Conservation (phyloP, 768 basidiomycete genomes). For the Auriculariales sp. region DNA sequence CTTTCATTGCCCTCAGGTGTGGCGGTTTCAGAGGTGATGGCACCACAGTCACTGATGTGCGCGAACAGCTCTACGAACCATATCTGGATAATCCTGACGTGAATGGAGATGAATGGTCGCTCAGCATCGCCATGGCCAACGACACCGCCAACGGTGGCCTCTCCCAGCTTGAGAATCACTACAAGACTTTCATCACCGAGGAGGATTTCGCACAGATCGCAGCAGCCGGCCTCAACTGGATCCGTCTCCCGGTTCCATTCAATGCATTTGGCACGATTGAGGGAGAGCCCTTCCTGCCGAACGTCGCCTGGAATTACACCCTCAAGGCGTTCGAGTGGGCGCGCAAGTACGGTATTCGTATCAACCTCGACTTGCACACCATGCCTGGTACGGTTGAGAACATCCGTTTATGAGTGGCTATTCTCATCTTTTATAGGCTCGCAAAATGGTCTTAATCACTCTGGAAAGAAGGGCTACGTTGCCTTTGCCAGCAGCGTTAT, state of each 20-base stretch:
- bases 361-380: conserved; percentile 80
- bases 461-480: conserved; percentile 32
- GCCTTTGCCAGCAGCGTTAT: conserved; percentile 75
- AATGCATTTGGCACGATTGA: conserved; percentile 82
- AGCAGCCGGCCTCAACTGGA: conserved; percentile 83
- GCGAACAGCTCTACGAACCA: conserved; percentile 60
- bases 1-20: conserved; percentile 38
- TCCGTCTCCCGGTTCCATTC: conserved; percentile 79
- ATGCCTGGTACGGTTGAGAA: conserved; percentile 72
- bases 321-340: conserved; percentile 90
- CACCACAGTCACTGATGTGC: conserved; percentile 25
- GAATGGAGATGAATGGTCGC: conserved; percentile 73
- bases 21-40: conserved; percentile 1
- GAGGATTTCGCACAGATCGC: conserved; percentile 90
- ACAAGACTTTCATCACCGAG: conserved; percentile 92
- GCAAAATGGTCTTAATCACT: conserved; percentile 97
- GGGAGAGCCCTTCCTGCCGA: conserved; percentile 71
- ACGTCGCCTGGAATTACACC: conserved; percentile 81
- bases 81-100: conserved; percentile 32
- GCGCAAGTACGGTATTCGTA: conserved; percentile 89
- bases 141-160: conserved; percentile 57
- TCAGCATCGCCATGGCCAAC: conserved; percentile 51
- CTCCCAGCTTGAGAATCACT: conserved; percentile 68
- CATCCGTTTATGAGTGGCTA: background rate
- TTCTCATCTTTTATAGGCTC: conserved; percentile 56